Evolutionary conservation across 148 eudicot genomes (phyloP).

Genomic region (Nepenthes mirabilis): DNA sequence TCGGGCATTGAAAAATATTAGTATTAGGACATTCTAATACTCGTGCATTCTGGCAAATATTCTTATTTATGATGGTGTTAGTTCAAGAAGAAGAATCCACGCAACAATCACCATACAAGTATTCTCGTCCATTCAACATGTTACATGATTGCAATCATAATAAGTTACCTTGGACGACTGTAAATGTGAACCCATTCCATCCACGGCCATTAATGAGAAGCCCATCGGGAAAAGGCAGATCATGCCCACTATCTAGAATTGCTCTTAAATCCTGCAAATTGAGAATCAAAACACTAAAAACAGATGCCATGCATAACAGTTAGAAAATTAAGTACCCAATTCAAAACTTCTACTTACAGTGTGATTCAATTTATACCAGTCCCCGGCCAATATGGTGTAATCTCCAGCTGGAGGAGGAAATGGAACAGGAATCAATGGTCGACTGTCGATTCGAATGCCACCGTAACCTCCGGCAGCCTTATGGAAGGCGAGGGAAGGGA

Average conservation of each 20-base stretch:
- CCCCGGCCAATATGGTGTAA: constrained; percentile 53
- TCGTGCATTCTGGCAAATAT: too few relatives aligned
- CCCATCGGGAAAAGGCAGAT: constrained; percentile 61
- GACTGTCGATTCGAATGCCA: constrained; percentile 43
- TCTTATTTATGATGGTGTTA: too few relatives aligned
- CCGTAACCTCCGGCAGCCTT: constrained; percentile 70
- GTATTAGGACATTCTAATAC: too few relatives aligned
- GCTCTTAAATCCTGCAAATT: constrained; percentile 29
- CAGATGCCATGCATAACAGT: neutral
- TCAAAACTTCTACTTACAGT: constrained; percentile 28
- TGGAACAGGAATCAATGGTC: constrained; percentile 51
- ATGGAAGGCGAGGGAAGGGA: constrained; percentile 69
- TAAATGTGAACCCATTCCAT: constrained; percentile 39
- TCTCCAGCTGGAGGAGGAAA: constrained; percentile 56
- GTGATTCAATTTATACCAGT: constrained; percentile 54
- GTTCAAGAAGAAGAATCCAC: too few relatives aligned
- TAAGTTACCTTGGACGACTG: constrained; percentile 50
- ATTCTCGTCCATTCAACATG: neutral
- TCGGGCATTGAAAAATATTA: too few relatives aligned
- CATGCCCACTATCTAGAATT: constrained; percentile 35
- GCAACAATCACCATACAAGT: too few relatives aligned
- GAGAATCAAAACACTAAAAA: neutral
- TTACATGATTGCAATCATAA: too few relatives aligned
- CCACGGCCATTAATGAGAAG: constrained; percentile 59
- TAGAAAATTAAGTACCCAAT: neutral